Evolutionary conservation across 108 stramenopile species (phyloP), one percentile per base, ranked within the genome.

Genomic region (Asterionellopsis glacialis): DNA sequence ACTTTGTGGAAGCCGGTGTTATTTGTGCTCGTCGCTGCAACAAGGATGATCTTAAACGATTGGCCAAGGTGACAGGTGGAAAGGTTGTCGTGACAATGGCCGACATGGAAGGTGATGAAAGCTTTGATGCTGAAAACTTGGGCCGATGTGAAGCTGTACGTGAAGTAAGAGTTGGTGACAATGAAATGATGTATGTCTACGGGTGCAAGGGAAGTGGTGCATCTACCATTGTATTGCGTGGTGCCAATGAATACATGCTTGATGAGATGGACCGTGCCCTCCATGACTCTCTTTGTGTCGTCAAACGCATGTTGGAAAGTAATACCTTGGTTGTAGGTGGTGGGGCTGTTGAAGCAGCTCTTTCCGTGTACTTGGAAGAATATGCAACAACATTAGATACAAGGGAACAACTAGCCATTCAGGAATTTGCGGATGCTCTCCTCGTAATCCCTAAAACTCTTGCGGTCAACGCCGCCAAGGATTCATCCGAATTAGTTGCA

Each of bases 201-300:
- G 98, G 95, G 44, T 92, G 82, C 59, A 72, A 74, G 51, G 93
- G 93, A 7, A 63, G 54, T 55, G 88, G 90, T 10, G 95, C 97
- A 10, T 93, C 95, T 44, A 98, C 97, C 1, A 89, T 99, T 54
- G 94, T 99, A 33, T 80, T 99, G 49, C 85, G 99, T 15, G 99
- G 99, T 24, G 98, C 99, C 47, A 99, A 99, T 77, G 98, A 98
- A 56, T 99, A 94, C 87, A 94, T 97, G 92, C 78, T 99, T 45
- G 99, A 99, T 73, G 99, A 99, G 74, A 96, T 98, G 93, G 97
- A 99, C 67, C 85, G 99, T 24, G 95, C 98, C 23, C 80, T 99
- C 41, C 98, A 98, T 69, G 99, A 99, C 79, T 83, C 93, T 9
- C 70, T 98, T 23, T 98, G 96, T 70, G 95, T 98, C 41, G 87